Evolutionary conservation across 1,139 yeast species (phyloP), one percentile per base, ranked within the genome.

Genomic region (Geotrichum fermentans): DNA sequence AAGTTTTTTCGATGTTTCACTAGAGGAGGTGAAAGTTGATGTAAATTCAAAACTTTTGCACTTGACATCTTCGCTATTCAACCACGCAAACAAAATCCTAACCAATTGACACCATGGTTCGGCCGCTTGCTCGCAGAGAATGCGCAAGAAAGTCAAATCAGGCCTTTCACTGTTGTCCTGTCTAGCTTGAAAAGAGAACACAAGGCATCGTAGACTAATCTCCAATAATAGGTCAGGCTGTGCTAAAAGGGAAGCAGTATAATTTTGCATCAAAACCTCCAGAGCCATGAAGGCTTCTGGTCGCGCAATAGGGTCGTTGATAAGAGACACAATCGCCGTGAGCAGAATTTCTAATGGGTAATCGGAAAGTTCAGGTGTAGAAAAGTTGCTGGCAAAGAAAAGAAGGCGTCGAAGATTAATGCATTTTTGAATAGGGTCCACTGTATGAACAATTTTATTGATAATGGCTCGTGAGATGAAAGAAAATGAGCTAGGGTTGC

Each of bases 341-440:
- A 48, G 14, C 7, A 48, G 13, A 4, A 43, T 43, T 10, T 44
- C 36, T 11, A 34, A 14, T 14, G 46, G 8, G 34, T 43, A 43
- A 7, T 43, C 45, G 14, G 35, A 39, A 14, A 44, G 20, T 4
- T 30, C 33, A 1, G n/a, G 22, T 6, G 26, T 14, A n/a, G 22
- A 5, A 17, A 20, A 37, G 7, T 37, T 44, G 22, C 47, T 38
- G 14, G 51, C 38, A 21, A 48, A 35, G 38, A 39, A 48, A n/a
- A 48, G 8, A 11, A 48, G 39, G 18, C 51, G 32, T 24, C 51
- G 42, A 13, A 48, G 28, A 14, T 48, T 43, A 24, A 48, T 48
- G 16, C 47, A 42, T 40, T 48, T 43, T 34, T 48, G 51, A 40
- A 39, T 48, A 10, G 47, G 51, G 35, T 48, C 51, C 13, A 43